A percentile compares a stretch with the other conserved stretches of the same genome.
phyloP scores from a whole-genome alignment of 495 filamentous ascomycete species.

The Lophiotrema nucula region DNA sequence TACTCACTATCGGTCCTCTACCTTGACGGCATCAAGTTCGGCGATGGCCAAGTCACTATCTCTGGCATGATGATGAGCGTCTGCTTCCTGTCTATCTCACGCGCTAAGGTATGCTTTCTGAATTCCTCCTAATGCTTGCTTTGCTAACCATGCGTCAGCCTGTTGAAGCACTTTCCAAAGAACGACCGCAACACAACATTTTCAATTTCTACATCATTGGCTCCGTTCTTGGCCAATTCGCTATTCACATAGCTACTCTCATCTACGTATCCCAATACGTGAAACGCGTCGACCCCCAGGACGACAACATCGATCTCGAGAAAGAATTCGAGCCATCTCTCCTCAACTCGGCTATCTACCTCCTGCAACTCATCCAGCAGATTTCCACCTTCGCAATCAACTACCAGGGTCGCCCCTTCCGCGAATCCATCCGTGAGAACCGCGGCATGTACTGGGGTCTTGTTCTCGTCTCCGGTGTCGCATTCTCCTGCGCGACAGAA shows the following conservation, averaged over 20 bases:
- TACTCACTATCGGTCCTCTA: conserved; percentile 97
- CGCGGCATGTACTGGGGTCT: conserved; percentile 97
- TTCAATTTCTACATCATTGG: conserved; percentile 99
- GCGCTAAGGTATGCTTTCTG: conserved; percentile 65
- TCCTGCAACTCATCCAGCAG: conserved; percentile 97
- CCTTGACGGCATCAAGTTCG: conserved; percentile 98
- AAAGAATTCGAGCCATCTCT: conserved; percentile 92
- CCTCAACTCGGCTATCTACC: conserved; percentile 95
- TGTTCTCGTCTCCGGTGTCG: conserved; percentile 79
- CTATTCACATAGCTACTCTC: conserved; percentile 88
- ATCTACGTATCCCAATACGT: conserved; percentile 94
- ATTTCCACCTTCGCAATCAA: conserved; percentile 99
- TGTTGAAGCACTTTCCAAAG: conserved; percentile 92
- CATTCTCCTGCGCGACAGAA: conserved; percentile 95
- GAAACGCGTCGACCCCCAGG: conserved; percentile 71
- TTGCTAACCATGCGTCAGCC: conserved; percentile 50
- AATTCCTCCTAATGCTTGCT: not conserved
- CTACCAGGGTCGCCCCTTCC: conserved; percentile 97
- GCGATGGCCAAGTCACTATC: conserved; percentile 97
- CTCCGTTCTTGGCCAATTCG: conserved; percentile 95
- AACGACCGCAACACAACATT: conserved; percentile 96
- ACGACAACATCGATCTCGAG: conserved; percentile 79
- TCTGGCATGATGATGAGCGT: conserved; percentile 99
- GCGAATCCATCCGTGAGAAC: conserved; percentile 93
- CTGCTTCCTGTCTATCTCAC: conserved; percentile 95